Conservation (phyloP, 306 rosid genomes). For the Luffa aegyptiaca region DNA sequence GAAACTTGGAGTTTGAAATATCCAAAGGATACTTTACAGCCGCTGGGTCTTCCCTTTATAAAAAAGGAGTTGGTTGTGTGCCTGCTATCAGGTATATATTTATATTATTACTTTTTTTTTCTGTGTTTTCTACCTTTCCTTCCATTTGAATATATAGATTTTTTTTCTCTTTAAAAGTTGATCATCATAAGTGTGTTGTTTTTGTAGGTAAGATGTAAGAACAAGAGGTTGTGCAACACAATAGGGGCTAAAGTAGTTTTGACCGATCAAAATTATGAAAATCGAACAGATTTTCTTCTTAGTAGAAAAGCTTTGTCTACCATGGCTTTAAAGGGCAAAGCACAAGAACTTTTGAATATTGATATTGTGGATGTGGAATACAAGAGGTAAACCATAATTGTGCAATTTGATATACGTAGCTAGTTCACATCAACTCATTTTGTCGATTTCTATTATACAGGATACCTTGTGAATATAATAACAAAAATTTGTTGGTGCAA, state of each 20-base stretch:
- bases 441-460: not conserved
- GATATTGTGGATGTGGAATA: too few relatives aligned
- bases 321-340: too few relatives aligned
- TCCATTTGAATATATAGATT: too few relatives aligned
- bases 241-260: not conserved
- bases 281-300: not conserved
- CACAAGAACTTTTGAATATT: too few relatives aligned
- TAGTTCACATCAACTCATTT: not conserved
- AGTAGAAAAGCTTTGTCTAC: too few relatives aligned
- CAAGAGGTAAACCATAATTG: too few relatives aligned
- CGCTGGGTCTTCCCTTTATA: not conserved
- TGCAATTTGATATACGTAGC: too few relatives aligned
- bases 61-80: not conserved
- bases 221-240: not conserved
- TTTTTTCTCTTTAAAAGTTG: too few relatives aligned
- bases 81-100: not conserved
- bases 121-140: not conserved
- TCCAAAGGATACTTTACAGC: not conserved
- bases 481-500: not conserved
- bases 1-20: not conserved
- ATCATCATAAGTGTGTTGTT: too few relatives aligned
- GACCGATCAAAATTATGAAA: not conserved
- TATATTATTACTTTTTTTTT: too few relatives aligned
- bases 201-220: not conserved
- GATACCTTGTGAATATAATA: not conserved